phyloP scores from a whole-genome alignment of 1,284 basidiomycete species.

The Puccinia horiana region DNA sequence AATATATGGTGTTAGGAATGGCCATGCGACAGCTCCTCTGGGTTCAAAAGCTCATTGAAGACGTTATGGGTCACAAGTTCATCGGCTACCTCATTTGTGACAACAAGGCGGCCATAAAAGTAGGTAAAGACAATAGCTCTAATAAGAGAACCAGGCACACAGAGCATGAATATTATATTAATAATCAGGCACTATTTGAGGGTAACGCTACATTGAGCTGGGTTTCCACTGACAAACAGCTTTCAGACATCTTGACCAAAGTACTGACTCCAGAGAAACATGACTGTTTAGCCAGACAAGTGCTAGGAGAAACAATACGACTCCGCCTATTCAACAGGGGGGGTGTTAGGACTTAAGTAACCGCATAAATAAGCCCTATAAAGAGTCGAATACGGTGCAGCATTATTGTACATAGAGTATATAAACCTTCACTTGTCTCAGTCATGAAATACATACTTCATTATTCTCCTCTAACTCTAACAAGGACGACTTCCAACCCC shows the following conservation, averaged over 20 bases:
- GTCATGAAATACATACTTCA: too few species aligned
- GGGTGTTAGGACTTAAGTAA: too few species aligned
- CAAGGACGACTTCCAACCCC: too few species aligned
- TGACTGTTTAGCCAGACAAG: too few species aligned
- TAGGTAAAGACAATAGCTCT: background rate
- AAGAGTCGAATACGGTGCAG: too few species aligned
- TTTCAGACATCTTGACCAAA: conserved; percentile 2
- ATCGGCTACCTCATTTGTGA: background rate
- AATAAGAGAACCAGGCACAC: conserved; percentile 7
- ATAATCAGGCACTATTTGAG: background rate
- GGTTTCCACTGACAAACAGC: background rate
- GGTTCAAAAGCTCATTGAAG: background rate
- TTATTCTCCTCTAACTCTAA: too few species aligned
- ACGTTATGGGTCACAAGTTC: background rate
- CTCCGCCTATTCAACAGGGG: too few species aligned
- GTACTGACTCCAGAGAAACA: background rate
- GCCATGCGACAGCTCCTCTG: background rate
- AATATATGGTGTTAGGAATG: conserved; percentile 28
- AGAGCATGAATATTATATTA: background rate
- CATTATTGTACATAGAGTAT: too few species aligned
- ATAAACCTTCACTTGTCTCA: too few species aligned
- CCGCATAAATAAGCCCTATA: too few species aligned
- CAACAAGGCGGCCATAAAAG: background rate
- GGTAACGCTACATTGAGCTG: background rate
- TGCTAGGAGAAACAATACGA: too few species aligned